Evolutionary conservation across 768 basidiomycete genomes (phyloP).

Genomic region (Termitomyces eurrhizus): DNA sequence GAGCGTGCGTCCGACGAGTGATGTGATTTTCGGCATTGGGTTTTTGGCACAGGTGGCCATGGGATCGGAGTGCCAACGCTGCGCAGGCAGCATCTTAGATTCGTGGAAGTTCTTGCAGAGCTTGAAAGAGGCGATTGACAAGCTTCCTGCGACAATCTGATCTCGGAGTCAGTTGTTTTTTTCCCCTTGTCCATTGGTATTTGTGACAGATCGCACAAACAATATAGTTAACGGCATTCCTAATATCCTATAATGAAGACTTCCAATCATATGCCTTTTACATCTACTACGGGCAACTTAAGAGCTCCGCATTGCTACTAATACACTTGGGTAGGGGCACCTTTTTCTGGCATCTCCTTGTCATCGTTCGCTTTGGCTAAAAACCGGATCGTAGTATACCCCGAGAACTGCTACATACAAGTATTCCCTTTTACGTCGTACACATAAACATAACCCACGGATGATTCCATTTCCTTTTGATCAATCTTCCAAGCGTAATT

Average conservation of each 20-base stretch:
- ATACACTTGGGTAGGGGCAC: neutral
- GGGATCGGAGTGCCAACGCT: conserved; percentile 54
- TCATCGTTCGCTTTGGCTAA: neutral
- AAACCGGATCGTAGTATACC: too few relatives aligned
- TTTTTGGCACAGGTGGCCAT: conserved; percentile 53
- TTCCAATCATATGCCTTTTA: neutral
- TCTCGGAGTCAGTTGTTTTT: too few relatives aligned
- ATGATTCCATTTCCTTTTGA: too few relatives aligned
- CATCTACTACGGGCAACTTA: neutral
- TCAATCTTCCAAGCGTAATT: too few relatives aligned
- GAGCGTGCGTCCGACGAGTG: conserved; percentile 48
- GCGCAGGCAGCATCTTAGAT: conserved; percentile 62
- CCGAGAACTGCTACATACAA: neutral
- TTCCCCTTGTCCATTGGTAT: neutral
- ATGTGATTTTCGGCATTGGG: conserved; percentile 54
- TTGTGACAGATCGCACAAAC: neutral
- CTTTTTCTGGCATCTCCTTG: too few relatives aligned
- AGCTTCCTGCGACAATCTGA: conserved; percentile 31
- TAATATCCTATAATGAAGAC: too few relatives aligned
- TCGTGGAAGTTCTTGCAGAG: conserved; percentile 51
- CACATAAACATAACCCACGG: too few relatives aligned
- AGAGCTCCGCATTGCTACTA: too few relatives aligned
- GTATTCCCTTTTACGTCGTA: neutral
- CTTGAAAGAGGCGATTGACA: conserved; percentile 58
- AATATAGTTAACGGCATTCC: neutral